Evolutionary conservation across 139 green algal genomes (phyloP).

Genomic region (Zygnema circumcarinatum): DNA sequence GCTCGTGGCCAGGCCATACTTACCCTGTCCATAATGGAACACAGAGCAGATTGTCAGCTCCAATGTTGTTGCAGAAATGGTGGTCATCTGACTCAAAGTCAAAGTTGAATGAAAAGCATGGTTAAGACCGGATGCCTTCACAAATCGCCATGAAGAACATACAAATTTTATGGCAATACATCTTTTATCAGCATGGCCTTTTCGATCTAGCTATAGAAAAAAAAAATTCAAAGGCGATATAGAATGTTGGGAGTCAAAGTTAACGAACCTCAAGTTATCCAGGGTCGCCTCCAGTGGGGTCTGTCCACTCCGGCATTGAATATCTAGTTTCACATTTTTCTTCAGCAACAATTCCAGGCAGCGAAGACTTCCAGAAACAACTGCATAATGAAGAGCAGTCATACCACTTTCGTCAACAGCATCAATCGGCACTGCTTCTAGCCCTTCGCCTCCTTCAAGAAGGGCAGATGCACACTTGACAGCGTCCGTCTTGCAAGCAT

Average conservation of each 20-base stretch:
- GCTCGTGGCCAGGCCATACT: not conserved
- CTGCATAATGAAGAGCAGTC: slow-evolving; percentile 15
- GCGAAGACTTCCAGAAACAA: slow-evolving; percentile 21
- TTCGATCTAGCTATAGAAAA: too few relatives aligned
- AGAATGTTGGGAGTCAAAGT: not conserved
- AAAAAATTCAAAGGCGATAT: not conserved
- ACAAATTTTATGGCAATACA: too few relatives aligned
- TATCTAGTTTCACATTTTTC: slow-evolving; percentile 10
- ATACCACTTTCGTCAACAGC: not conserved
- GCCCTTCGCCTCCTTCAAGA: slow-evolving; percentile 15
- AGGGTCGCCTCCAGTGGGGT: not conserved
- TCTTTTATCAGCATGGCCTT: too few relatives aligned
- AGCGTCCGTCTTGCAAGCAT: slow-evolving; percentile 13
- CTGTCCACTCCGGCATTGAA: not conserved
- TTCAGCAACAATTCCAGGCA: slow-evolving; percentile 18
- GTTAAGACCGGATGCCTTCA: too few relatives aligned
- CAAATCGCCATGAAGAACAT: too few relatives aligned
- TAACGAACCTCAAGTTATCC: slow-evolving; percentile 30
- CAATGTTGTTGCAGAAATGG: too few relatives aligned
- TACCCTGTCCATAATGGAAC: not conserved
- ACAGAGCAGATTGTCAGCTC: too few relatives aligned
- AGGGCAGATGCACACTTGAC: slow-evolving; percentile 23
- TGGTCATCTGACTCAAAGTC: too few relatives aligned
- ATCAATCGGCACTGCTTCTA: slow-evolving; percentile 24
- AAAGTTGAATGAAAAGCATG: too few relatives aligned